Conservation (phyloP, 306 rosid species). For the Malus asiatica region DNA sequence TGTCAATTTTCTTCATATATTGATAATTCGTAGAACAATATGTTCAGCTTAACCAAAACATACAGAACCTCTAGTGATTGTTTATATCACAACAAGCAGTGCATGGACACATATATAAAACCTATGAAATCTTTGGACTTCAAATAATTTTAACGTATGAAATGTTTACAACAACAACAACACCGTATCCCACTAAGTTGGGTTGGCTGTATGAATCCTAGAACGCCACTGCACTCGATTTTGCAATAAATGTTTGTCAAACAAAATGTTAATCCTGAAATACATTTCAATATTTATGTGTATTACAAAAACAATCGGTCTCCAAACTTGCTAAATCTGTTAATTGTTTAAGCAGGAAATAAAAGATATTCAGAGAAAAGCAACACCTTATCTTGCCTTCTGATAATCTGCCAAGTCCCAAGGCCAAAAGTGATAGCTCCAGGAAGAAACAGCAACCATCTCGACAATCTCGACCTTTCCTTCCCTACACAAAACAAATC, state of each 20-base stretch:
- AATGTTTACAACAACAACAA: too few species aligned
- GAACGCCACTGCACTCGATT: too few species aligned
- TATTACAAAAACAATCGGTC: not conserved
- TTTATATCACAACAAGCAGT: too few species aligned
- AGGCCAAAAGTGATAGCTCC: conserved; percentile 92
- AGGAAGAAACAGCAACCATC: conserved; percentile 75
- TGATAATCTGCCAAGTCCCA: conserved; percentile 90
- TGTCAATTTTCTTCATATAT: not conserved
- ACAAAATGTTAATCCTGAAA: too few species aligned
- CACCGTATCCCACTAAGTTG: too few species aligned
- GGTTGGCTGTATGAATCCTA: too few species aligned
- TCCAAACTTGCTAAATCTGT: not conserved
- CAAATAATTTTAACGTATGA: too few species aligned
- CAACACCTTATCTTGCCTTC: conserved; percentile 81
- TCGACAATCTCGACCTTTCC: conserved; percentile 54
- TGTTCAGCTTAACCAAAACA: not conserved
- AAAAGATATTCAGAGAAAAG: not conserved
- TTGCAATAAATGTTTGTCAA: not conserved
- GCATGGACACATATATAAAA: too few species aligned
- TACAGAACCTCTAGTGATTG: too few species aligned
- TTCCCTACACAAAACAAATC: conserved; percentile 4
- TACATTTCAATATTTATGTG: not conserved
- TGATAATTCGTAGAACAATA: not conserved
- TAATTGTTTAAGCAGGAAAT: not conserved
- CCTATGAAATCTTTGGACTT: too few species aligned